Percentiles rank a stretch among this genome's conserved stretches.
Conservation (phyloP, 2,329 filamentous ascomycete genomes). For the Nemania diffusa region DNA sequence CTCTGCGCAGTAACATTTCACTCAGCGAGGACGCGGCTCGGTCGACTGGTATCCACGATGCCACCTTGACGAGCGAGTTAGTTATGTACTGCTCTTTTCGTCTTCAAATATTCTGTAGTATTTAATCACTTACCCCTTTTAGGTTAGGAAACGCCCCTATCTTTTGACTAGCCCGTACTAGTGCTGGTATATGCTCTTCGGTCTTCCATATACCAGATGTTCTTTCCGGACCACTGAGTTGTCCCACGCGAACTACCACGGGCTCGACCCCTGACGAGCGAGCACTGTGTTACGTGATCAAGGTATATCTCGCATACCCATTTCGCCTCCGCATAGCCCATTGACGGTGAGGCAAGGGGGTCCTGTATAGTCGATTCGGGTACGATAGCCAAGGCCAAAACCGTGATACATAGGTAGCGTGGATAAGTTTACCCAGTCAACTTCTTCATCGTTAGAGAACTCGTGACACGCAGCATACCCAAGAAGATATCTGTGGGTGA, state of each 20-base stretch:
- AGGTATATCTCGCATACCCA: slow-evolving; percentile 58
- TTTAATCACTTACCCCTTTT: slow-evolving; percentile 20
- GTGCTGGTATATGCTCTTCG: slow-evolving; percentile 56
- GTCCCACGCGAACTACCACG: slow-evolving; percentile 54
- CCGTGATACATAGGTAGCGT: slow-evolving; percentile 52
- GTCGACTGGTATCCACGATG: slow-evolving; percentile 41
- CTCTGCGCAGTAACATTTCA: slow-evolving; percentile 27
- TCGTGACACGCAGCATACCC: slow-evolving; percentile 46
- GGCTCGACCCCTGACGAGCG: slow-evolving; percentile 47
- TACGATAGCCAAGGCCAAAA: slow-evolving; percentile 48
- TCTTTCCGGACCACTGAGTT: slow-evolving; percentile 55
- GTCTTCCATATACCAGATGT: slow-evolving; percentile 57
- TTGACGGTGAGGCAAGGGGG: slow-evolving; percentile 48
- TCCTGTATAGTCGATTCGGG: slow-evolving; percentile 52
- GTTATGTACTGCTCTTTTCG: not conserved
- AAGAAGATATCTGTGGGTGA: slow-evolving; percentile 47
- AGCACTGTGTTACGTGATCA: slow-evolving; percentile 50
- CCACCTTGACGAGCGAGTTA: slow-evolving; percentile 18
- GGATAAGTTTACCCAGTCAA: slow-evolving; percentile 46
- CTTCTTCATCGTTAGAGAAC: slow-evolving; percentile 38
- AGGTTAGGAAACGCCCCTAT: slow-evolving; percentile 27
- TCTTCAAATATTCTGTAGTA: not conserved
- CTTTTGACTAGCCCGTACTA: slow-evolving; percentile 57
- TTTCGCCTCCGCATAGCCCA: slow-evolving; percentile 60
- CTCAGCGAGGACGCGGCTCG: slow-evolving; percentile 33